Percentiles rank a stretch among this genome's conserved stretches.
phyloP scores from a whole-genome alignment of 352 stramenopile genomes.

The Pythium dissotocum region DNA sequence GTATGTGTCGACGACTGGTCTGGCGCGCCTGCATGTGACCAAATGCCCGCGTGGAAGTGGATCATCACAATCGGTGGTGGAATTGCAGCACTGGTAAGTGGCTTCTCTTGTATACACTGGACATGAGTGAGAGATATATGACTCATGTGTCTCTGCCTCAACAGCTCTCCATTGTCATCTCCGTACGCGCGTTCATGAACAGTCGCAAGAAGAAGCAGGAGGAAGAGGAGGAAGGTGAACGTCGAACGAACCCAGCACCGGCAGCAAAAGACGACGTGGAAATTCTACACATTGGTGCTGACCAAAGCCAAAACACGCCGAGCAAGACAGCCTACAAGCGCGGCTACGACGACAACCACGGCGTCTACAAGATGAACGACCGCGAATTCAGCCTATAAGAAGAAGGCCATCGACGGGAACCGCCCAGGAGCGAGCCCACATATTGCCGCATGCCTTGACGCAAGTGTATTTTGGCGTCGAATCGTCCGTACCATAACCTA shows the following conservation, averaged over 20 bases:
- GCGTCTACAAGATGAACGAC: constrained; percentile 31
- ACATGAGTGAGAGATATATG: background rate
- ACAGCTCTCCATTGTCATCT: constrained; percentile 35
- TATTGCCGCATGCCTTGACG: background rate
- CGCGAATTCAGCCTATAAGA: constrained; percentile 31
- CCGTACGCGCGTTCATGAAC: constrained; percentile 33
- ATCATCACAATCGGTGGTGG: constrained; percentile 41
- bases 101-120: background rate
- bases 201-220: constrained; percentile 33
- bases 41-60: constrained; percentile 42
- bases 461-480: constrained; percentile 1
- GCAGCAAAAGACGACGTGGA: constrained; percentile 27
- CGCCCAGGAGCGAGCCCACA: constrained; percentile 2
- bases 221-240: constrained; percentile 19
- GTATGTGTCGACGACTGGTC: constrained; percentile 40
- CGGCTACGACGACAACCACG: constrained; percentile 20
- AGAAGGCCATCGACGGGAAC: background rate
- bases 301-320: constrained; percentile 15
- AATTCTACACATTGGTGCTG: constrained; percentile 28
- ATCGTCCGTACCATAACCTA: constrained; percentile 17
- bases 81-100: constrained; percentile 38
- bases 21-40: constrained; percentile 32
- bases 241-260: background rate
- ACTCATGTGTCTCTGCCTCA: constrained; percentile 8
- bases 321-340: constrained; percentile 21